Evolutionary conservation across 345 rosid species (phyloP).

Genomic region (Lagerstroemia speciosa): DNA sequence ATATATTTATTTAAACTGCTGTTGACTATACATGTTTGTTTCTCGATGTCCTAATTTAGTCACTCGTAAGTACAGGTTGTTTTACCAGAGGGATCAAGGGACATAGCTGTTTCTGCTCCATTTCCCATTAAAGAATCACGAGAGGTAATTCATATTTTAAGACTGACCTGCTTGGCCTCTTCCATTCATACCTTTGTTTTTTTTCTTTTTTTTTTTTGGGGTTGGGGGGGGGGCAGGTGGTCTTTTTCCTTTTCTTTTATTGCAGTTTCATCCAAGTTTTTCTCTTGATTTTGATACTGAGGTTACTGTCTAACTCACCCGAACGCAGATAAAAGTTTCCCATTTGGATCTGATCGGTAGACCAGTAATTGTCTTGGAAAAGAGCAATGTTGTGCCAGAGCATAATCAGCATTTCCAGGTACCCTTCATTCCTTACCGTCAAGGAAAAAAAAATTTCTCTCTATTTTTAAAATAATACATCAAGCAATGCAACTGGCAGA

Average conservation of each 20-base stretch:
- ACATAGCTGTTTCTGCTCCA: slow-evolving; percentile 60
- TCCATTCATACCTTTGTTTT: neutral
- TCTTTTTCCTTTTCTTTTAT: neutral
- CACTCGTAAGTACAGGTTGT: slow-evolving; percentile 54
- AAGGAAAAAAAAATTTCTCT: neutral
- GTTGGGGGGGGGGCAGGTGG: too few species aligned
- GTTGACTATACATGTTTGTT: neutral
- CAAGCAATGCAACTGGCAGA: too few species aligned
- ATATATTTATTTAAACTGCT: neutral
- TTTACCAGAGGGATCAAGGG: slow-evolving; percentile 80
- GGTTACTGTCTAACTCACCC: neutral
- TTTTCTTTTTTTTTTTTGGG: too few species aligned
- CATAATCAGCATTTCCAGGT: slow-evolving; percentile 93
- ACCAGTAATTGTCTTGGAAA: slow-evolving; percentile 75
- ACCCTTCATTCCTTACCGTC: slow-evolving; percentile 9
- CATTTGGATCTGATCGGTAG: slow-evolving; percentile 89
- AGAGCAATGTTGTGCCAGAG: slow-evolving; percentile 77
- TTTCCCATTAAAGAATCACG: slow-evolving; percentile 56
- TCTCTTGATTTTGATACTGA: too few species aligned
- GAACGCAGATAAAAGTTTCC: slow-evolving; percentile 61
- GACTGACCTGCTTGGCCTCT: neutral
- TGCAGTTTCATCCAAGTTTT: neutral
- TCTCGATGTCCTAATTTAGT: slow-evolving; percentile 8
- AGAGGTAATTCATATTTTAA: slow-evolving; percentile 45
- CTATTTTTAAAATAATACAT: neutral